These are phyloP conservation scores for Podospora pseudopauciseta DNA, from an alignment of 495 filamentous ascomycete species.

Conservation along the genomic window DNA sequence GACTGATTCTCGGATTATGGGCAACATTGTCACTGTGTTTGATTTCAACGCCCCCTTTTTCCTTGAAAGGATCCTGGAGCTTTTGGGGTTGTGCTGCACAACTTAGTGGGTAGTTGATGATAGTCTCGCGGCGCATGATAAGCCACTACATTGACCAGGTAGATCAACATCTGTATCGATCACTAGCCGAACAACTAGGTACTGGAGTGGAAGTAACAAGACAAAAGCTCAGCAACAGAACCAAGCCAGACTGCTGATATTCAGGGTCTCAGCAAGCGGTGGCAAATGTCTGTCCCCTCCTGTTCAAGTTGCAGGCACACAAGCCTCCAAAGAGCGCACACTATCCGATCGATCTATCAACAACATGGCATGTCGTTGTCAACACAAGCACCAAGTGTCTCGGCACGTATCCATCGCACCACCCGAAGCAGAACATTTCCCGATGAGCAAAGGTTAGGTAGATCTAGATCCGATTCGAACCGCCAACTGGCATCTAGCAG, in stretches of 20 bases:
- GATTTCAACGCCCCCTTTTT: too few relatives aligned
- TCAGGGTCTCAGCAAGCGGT: neutral
- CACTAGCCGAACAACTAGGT: too few relatives aligned
- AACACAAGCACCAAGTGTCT: neutral
- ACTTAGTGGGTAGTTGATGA: too few relatives aligned
- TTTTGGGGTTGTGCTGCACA: too few relatives aligned
- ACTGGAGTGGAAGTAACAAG: too few relatives aligned
- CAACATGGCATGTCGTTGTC: neutral
- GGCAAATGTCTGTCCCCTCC: neutral
- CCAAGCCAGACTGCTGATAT: neutral
- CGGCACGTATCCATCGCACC: neutral
- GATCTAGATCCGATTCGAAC: neutral
- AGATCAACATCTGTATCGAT: too few relatives aligned
- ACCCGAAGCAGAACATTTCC: neutral
- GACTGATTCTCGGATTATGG: too few relatives aligned
- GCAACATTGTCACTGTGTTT: too few relatives aligned
- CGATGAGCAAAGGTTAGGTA: neutral
- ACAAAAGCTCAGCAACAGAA: too few relatives aligned
- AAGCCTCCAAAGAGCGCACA: neutral
- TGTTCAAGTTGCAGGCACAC: neutral
- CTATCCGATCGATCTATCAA: neutral
- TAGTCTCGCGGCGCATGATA: too few relatives aligned
- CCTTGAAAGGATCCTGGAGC: too few relatives aligned
- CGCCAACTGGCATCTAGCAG: neutral
- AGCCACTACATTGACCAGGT: too few relatives aligned